Evolutionary conservation across 352 stramenopile genomes (phyloP).

Genomic region (Plasmopara muralis): DNA sequence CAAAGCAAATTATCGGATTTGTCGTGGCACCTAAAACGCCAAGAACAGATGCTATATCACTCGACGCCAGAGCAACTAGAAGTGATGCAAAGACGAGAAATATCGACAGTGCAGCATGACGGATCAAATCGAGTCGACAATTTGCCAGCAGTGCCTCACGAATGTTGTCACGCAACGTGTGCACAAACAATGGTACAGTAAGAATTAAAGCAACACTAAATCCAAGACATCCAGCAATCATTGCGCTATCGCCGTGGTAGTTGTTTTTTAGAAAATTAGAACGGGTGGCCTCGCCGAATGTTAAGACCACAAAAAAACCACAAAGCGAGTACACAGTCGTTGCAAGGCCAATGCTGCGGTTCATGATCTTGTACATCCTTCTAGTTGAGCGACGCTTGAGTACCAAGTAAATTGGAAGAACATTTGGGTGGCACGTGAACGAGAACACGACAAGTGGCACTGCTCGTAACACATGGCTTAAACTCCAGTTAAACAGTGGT

Average conservation of each 20-base stretch:
- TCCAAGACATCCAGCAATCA: conserved; percentile 61
- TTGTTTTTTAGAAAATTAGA: conserved; percentile 88
- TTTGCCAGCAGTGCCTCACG: conserved; percentile 57
- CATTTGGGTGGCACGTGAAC: conserved; percentile 86
- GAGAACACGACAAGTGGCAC: conserved; percentile 84
- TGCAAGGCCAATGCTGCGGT: conserved; percentile 74
- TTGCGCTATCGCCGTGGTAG: conserved; percentile 65
- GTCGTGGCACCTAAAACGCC: conserved; percentile 74
- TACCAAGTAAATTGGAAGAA: conserved; percentile 84
- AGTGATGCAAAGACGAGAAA: conserved; percentile 46
- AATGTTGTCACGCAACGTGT: conserved; percentile 80
- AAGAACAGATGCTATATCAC: conserved; percentile 81
- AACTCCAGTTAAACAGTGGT: conserved; percentile 58
- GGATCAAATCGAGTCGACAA: conserved; percentile 35
- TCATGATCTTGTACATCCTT: conserved; percentile 88
- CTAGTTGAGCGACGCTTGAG: conserved; percentile 76
- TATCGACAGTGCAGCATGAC: conserved; percentile 47
- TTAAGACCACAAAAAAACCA: conserved; percentile 79
- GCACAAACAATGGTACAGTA: conserved; percentile 78
- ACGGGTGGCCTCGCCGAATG: conserved; percentile 65
- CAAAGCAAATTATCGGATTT: conserved; percentile 85
- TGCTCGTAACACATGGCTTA: conserved; percentile 56
- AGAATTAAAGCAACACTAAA: conserved; percentile 81
- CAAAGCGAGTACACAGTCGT: conserved; percentile 72
- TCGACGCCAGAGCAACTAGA: conserved; percentile 57